Percentiles rank a stretch among this genome's conserved stretches.
Conservation (phyloP, 2,329 filamentous ascomycete species). For the Fusarium sp. region DNA sequence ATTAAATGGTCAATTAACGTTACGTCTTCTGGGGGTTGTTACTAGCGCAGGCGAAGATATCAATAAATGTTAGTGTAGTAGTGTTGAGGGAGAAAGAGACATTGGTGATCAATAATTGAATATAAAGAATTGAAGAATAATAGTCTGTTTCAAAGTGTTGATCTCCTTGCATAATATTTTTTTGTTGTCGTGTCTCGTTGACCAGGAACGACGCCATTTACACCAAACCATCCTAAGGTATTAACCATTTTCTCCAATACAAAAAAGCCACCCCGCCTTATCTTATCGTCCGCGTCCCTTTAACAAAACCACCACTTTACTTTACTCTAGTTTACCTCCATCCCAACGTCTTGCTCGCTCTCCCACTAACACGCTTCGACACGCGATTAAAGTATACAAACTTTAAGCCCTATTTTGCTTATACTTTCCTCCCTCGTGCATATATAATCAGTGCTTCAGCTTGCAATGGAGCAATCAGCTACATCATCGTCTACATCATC, state of each 20-base stretch:
- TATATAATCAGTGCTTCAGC: background rate
- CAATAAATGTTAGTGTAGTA: background rate
- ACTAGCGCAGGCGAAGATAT: background rate
- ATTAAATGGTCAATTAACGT: background rate
- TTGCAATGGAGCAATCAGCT: conserved; percentile 39
- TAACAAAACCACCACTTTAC: conserved; percentile 35
- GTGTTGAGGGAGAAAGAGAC: background rate
- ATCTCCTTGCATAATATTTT: conserved; percentile 4
- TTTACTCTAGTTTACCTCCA: background rate
- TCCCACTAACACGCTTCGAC: conserved; percentile 32
- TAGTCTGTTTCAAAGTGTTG: background rate
- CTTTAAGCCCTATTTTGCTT: background rate
- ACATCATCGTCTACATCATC: conserved; percentile 46
- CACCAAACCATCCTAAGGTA: background rate
- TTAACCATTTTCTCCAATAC: conserved; percentile 1
- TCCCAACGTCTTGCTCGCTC: conserved; percentile 3
- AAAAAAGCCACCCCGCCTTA: conserved; percentile 26
- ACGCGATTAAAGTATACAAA: conserved; percentile 7
- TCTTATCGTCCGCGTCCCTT: conserved; percentile 36
- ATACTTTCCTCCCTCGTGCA: background rate
- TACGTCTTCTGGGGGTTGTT: background rate
- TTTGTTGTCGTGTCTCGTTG: conserved; percentile 31
- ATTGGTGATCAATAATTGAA: background rate
- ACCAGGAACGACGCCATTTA: conserved; percentile 16
- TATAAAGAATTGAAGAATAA: background rate